A percentile compares a stretch with the other conserved stretches of the same genome.
Evolutionary conservation across 257 asterid genomes (phyloP).

Genomic region (Echium plantagineum): DNA sequence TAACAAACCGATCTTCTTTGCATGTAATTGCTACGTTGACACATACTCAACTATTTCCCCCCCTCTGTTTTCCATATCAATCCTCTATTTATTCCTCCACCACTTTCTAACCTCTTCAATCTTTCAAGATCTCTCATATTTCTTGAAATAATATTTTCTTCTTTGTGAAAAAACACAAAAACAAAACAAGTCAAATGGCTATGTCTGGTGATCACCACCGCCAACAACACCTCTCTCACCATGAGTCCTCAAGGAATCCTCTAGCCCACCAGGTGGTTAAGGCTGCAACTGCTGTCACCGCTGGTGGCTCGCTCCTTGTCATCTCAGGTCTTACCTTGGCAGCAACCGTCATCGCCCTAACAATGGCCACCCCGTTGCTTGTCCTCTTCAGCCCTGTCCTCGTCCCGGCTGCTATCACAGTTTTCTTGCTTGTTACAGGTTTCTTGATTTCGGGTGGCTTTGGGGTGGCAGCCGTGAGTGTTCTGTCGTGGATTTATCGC

Average conservation of each 20-base stretch:
- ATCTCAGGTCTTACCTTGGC: constrained; percentile 54
- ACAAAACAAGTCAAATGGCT: too few species aligned
- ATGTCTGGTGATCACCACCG: neutral
- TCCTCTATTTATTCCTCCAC: neutral
- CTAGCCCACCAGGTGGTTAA: constrained; percentile 42
- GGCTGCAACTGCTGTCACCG: constrained; percentile 57
- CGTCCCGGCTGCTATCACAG: constrained; percentile 47
- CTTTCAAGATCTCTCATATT: neutral
- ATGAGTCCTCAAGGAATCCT: constrained; percentile 14
- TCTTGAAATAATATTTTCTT: neutral
- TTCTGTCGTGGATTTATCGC: constrained; percentile 56
- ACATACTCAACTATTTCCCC: neutral
- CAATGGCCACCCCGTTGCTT: constrained; percentile 60
- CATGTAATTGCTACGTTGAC: neutral
- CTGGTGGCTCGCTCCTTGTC: constrained; percentile 60
- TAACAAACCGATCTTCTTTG: neutral
- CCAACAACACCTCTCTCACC: neutral
- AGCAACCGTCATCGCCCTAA: constrained; percentile 53
- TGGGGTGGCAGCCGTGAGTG: constrained; percentile 61
- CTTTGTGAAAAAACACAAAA: too few species aligned
- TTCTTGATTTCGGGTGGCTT: constrained; percentile 69
- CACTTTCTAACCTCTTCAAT: neutral
- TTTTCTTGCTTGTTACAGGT: constrained; percentile 36
- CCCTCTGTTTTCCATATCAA: neutral
- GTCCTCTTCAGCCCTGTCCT: constrained; percentile 81